Conservation (phyloP, 2,329 filamentous ascomycete genomes). For the Phaeophleospora eucalypticola region DNA sequence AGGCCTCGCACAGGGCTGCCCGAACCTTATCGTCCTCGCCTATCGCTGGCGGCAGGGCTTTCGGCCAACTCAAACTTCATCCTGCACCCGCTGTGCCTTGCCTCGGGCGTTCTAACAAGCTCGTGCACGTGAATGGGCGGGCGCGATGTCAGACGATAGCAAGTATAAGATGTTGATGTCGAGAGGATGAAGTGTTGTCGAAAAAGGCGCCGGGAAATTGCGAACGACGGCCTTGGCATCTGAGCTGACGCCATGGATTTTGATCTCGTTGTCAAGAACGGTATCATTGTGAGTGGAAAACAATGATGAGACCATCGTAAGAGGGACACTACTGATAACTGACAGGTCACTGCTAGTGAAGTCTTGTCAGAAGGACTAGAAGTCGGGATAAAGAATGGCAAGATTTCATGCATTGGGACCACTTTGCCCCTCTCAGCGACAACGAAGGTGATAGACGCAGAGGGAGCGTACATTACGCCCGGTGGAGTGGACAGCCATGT, state of each 20-base stretch:
- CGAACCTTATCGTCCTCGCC: neutral
- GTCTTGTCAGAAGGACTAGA: slow-evolving; percentile 42
- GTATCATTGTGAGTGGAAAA: slow-evolving; percentile 35
- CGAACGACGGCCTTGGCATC: neutral
- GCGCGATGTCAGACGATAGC: neutral
- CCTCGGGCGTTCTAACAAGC: neutral
- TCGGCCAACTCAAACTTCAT: neutral
- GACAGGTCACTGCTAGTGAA: slow-evolving; percentile 44
- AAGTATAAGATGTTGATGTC: neutral
- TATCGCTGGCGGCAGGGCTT: neutral
- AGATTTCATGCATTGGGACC: slow-evolving; percentile 44
- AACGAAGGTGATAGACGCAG: slow-evolving; percentile 43
- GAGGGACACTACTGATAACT: too few relatives aligned
- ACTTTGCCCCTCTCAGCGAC: slow-evolving; percentile 32
- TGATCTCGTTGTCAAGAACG: slow-evolving; percentile 42
- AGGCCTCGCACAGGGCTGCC: neutral
- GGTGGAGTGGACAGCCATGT: slow-evolving; percentile 50
- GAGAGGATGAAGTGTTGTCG: neutral
- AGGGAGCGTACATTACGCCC: slow-evolving; percentile 45
- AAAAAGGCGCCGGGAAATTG: neutral
- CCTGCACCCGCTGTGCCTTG: neutral
- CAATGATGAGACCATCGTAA: neutral
- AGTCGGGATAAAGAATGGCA: slow-evolving; percentile 47
- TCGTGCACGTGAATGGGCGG: neutral
- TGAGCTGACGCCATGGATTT: slow-evolving; percentile 28